Evolutionary conservation across 768 basidiomycete genomes (phyloP), one percentile per base, ranked within the genome.

Genomic region (Pleurotus giganteus): DNA sequence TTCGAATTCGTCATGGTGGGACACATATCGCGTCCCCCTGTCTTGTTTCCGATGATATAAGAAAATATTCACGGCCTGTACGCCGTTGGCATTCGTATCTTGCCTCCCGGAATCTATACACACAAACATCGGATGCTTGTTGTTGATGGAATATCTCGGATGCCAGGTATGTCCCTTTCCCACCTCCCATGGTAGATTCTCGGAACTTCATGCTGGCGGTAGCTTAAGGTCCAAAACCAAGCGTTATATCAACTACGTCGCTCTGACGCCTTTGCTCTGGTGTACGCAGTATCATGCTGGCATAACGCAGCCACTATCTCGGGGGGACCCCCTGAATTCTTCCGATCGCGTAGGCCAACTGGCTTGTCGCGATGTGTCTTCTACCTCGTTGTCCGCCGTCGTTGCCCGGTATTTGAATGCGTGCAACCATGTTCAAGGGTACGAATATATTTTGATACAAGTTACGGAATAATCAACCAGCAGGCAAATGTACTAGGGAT

Each of bases 401-500:
- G 17, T 17, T 41, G 17, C 26, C 26, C 26, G n/a, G 12, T 13
- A 47, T 32, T 29, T 28, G 17, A 47, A 19, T 47, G 46, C 31
- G 27, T 19, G 17, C 6, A 34, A 23, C 49, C 49, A 37, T 51
- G 49, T 51, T 51, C 49, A 24, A 51, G 49, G 49, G 49, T 51
- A 32, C 34, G 24, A 51, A 36, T 37, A 32, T 4, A 21, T 19
- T 51, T 51, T 17, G 23, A 11, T 39, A 51, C 23, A 51, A 51
- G 37, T 51, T 51, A 51, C 49, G 49, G 37, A 51, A 51, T 37
- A 51, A 36, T 23, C 24, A 24, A 36, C 49, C 49, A 32, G 34
- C 34, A 37, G 31, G 49, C 49, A 23, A 19, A 26, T 51, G n/a
- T 21, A 28, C 49, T 31, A 34, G 29, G 34, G n/a, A 51, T 23